Evolutionary conservation across 352 stramenopile genomes (phyloP), one percentile per base, ranked within the genome.

Genomic region (Phytophthora uliginosa): DNA sequence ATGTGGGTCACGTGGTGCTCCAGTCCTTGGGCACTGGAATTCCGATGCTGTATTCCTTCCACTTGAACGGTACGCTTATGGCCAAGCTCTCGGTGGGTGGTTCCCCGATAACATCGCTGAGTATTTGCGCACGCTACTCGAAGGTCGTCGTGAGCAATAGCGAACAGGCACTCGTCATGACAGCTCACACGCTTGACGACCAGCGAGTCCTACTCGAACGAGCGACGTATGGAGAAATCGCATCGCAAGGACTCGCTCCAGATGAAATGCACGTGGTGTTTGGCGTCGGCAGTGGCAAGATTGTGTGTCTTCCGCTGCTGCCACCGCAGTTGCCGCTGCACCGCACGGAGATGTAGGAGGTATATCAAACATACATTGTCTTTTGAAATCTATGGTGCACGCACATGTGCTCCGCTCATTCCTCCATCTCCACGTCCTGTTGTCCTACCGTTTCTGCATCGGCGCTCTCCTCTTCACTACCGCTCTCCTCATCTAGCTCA

Each of bases 381-480:
- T 66, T 67, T 70, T 66, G 78, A 82, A 85, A 88, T 86, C 71
- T 91, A 87, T 88, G 36, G 26, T 56, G 50, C 36, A 63, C 47
- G 66, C 57, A 36, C 15, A 57, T 69, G 63, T 68, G 67, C 63
- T 69, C 72, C 65, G 63, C 63, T 89, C 73, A 92, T 73, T 85
- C 85, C 70, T 95, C 86, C 89, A 96, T 96, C 42, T 95, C 89
- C 47, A 95, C 86, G 55, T 95, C 88, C 59, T 94, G 80, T 33
- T 86, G 66, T 74, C 77, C 79, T 70, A 77, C 64, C 26, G 72
- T 65, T 40, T 75, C 73, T 24, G 69, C 69, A 4, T 79, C 65
- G 38, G 50, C 71, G 51, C 55, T 61, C 34, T 80, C 77, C 22
- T 83, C 69, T 9, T 86, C 75, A 28, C 84, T 80, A 8, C 76